Evolutionary conservation across 2,329 filamentous ascomycete genomes (phyloP), one percentile per base, ranked within the genome.

Genomic region (Epichloe glyceriae): DNA sequence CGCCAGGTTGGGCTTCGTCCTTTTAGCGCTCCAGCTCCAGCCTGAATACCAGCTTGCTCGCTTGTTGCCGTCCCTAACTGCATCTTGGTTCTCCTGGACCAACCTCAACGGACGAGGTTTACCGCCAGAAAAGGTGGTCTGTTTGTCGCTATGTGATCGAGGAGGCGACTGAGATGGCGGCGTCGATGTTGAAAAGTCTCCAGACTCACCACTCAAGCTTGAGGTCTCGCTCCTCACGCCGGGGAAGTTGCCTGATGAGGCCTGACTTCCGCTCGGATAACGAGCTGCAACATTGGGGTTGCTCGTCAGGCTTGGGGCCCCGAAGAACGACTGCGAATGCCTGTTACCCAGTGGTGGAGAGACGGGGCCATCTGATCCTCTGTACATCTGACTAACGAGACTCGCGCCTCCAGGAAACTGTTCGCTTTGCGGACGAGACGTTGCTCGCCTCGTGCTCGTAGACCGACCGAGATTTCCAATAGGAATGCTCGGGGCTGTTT

Each of bases 341-440:
- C 83, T 70, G 65, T 80, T 73, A 57, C 71, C 71, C 26, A 82
- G 69, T 3, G 76, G 71, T 43, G 80, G 75, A 20, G 82, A 85
- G 42, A 78, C 73, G 8, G 81, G 76, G 4, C 79, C 76, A 20
- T 85, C 78, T 10, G 82, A 78, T 14, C 85, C 85, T 61, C 83
- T 84, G 70, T 94, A 94, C 86, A 95, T 95, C 66, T 90, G 89
- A 60, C 87, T 88, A 46, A 95, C 84, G 33, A 95, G 79, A 53
- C 77, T 80, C 7, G 86, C 85, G 17, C 82, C 82, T 43, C 70
- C 70, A 0, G 76, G 76, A 61, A 71, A 79, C 64, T 84, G 80
- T 59, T 84, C 80, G 59, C 79, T 82, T 69, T 79, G 78, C 50
- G 81, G 81, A 39, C 80, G 71, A 48, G 47, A 17, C 15, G 38